These are phyloP conservation scores for Heliamphora pulchella DNA, from an alignment of 179 eudicot species.

Conservation along the genomic window DNA sequence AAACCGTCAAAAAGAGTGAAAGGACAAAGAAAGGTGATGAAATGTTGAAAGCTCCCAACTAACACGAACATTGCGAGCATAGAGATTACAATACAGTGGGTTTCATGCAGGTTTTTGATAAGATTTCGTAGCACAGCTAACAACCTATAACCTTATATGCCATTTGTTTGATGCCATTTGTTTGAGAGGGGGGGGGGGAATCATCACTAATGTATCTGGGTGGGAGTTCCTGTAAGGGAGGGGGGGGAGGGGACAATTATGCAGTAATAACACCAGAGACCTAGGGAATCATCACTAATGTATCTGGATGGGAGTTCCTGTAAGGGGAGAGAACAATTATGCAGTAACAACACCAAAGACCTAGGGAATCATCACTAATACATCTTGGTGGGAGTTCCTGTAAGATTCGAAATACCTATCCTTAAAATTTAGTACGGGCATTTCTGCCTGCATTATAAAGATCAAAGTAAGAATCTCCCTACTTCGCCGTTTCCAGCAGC, in stretches of 20 bases:
- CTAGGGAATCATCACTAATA: constrained; percentile 79
- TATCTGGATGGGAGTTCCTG: constrained; percentile 73
- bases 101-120: not conserved
- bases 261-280: constrained; percentile 56
- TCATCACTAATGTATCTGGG: too few species aligned
- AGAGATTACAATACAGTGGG: not conserved
- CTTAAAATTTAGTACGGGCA: constrained; percentile 64
- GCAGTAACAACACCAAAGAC: constrained; percentile 56
- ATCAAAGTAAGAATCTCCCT: not conserved
- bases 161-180: not conserved
- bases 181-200: too few species aligned
- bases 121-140: not conserved
- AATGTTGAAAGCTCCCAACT: too few species aligned
- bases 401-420: constrained; percentile 72
- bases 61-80: not conserved
- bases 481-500: too few species aligned
- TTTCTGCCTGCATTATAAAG: constrained; percentile 59
- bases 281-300: constrained; percentile 79
- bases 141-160: not conserved
- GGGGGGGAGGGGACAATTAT: constrained; percentile 10
- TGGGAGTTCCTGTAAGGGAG: too few species aligned
- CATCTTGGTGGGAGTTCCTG: constrained; percentile 61
- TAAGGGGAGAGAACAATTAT: constrained; percentile 11
- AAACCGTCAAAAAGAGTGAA: too few species aligned
- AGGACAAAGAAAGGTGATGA: too few species aligned